Conservation (phyloP, 345 rosid genomes). For the Nasturtium officinale region DNA sequence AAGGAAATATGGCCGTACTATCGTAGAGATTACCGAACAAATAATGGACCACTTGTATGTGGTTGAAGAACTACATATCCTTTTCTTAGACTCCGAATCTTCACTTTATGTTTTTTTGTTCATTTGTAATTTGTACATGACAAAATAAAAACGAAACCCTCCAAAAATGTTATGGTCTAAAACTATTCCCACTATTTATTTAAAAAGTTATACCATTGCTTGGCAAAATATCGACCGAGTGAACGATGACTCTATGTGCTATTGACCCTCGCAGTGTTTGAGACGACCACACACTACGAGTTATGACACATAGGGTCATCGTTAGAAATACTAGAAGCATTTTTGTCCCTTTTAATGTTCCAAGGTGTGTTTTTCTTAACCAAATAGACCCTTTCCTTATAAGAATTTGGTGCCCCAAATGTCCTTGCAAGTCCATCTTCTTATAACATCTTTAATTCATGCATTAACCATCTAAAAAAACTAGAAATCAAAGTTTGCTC, state of each 20-base stretch:
- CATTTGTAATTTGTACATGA: conserved; percentile 1
- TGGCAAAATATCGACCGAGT: conserved; percentile 8
- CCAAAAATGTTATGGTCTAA: conserved; percentile 17
- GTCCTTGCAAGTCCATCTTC: too few species aligned
- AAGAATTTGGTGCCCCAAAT: too few species aligned
- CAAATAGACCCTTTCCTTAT: too few species aligned
- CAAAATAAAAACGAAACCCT: background rate
- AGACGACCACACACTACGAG: conserved; percentile 35
- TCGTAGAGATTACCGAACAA: background rate
- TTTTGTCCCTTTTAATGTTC: too few species aligned
- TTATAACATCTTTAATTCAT: too few species aligned
- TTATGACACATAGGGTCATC: too few species aligned
- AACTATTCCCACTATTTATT: background rate
- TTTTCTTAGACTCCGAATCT: conserved; percentile 40
- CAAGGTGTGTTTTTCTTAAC: too few species aligned
- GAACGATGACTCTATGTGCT: conserved; percentile 29
- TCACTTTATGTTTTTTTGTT: conserved; percentile 8
- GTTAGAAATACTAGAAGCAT: too few species aligned
- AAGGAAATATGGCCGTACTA: background rate
- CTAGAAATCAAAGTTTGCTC: too few species aligned
- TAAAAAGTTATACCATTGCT: background rate
- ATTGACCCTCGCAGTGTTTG: conserved; percentile 12
- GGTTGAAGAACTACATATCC: conserved; percentile 27
- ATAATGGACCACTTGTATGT: conserved; percentile 32
- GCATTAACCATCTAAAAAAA: too few species aligned